Evolutionary conservation across 306 rosid species (phyloP).

Genomic region (Quercus dentata): DNA sequence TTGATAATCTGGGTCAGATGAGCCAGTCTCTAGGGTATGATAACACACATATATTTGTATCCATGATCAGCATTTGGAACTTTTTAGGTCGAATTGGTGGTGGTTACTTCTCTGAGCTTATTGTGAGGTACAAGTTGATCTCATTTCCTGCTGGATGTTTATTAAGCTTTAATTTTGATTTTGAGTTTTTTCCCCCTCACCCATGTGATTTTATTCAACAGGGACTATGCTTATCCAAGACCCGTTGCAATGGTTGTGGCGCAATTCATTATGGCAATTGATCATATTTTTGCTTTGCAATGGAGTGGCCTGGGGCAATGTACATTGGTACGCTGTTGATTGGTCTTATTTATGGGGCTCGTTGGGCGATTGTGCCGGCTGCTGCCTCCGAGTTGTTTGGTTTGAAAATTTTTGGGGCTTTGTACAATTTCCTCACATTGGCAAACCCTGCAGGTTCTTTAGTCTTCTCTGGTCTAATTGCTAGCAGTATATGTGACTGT

Average conservation of each 20-base stretch:
- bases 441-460: slow-evolving; percentile 80
- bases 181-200: not conserved
- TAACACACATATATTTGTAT: slow-evolving; percentile 70
- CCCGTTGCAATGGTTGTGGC: slow-evolving; percentile 72
- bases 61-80: slow-evolving; percentile 95
- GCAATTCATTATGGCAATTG: slow-evolving; percentile 74
- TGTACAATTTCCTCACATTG: slow-evolving; percentile 83
- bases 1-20: slow-evolving; percentile 89
- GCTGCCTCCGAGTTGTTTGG: slow-evolving; percentile 94
- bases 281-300: slow-evolving; percentile 67
- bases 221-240: slow-evolving; percentile 82
- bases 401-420: slow-evolving; percentile 76
- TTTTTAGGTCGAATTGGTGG: slow-evolving; percentile 96
- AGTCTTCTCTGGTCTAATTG: slow-evolving; percentile 72
- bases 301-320: slow-evolving; percentile 88
- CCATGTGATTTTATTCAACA: slow-evolving; percentile 28
- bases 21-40: slow-evolving; percentile 72
- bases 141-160: not conserved
- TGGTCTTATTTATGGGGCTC: slow-evolving; percentile 91
- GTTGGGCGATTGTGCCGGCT: slow-evolving; percentile 93
- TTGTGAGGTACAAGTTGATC: slow-evolving; percentile 60
- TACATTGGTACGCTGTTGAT: slow-evolving; percentile 67
- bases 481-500: slow-evolving; percentile 68
- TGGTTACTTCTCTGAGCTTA: slow-evolving; percentile 82
- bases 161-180: not conserved